phyloP scores from a whole-genome alignment of 1,139 yeast species.

The Saccharomyces hybrid region DNA sequence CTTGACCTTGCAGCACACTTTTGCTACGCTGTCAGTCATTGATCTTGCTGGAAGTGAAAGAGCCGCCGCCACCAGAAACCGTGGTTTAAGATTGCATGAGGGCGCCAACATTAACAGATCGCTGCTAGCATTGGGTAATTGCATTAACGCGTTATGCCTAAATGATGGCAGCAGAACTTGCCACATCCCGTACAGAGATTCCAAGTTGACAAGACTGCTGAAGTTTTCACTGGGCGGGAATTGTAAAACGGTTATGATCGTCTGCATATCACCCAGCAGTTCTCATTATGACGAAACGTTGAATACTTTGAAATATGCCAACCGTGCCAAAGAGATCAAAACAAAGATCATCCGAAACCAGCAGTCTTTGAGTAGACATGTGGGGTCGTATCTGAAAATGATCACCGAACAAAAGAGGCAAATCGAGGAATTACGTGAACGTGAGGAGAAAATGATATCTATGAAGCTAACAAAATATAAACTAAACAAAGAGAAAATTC shows the following conservation, averaged over 20 bases:
- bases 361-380: slow-evolving; percentile 74
- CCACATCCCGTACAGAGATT: slow-evolving; percentile 87
- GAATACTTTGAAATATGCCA: slow-evolving; percentile 83
- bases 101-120: slow-evolving; percentile 93
- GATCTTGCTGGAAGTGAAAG: slow-evolving; percentile 95
- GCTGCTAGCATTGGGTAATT: slow-evolving; percentile 80
- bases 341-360: slow-evolving; percentile 72
- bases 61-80: slow-evolving; percentile 79
- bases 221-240: slow-evolving; percentile 92
- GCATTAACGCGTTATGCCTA: slow-evolving; percentile 79
- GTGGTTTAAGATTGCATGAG: slow-evolving; percentile 73
- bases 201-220: slow-evolving; percentile 75
- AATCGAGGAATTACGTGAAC: slow-evolving; percentile 56
- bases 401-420: slow-evolving; percentile 76
- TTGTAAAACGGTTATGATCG: slow-evolving; percentile 93
- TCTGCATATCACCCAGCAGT: slow-evolving; percentile 81
- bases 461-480: slow-evolving; percentile 33
- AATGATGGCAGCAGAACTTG: slow-evolving; percentile 29
- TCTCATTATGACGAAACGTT: slow-evolving; percentile 86
- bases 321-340: slow-evolving; percentile 83
- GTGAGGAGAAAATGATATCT: slow-evolving; percentile 44
- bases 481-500: slow-evolving; percentile 34
- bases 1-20: slow-evolving; percentile 57
- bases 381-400: slow-evolving; percentile 79
- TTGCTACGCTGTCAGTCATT: slow-evolving; percentile 76